Percentiles rank a stretch among this genome's conserved stretches.
Conservation (phyloP, 257 asterid genomes). For the Perilla frutescens region DNA sequence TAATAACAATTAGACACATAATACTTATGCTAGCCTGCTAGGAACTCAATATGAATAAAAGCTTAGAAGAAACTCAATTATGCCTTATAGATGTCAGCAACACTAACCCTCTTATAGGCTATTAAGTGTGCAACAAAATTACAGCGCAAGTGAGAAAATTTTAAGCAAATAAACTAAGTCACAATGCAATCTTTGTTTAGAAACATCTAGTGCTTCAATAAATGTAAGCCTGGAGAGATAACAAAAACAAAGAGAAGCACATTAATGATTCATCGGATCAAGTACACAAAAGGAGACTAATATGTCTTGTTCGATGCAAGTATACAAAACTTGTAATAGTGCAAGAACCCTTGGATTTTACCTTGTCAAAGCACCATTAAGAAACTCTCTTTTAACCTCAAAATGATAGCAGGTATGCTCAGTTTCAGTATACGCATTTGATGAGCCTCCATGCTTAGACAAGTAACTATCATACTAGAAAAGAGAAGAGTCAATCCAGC, state of each 20-base stretch:
- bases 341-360: conserved; percentile 37
- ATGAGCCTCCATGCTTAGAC: conserved; percentile 99
- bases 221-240: conserved; percentile 11
- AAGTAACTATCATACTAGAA: conserved; percentile 95
- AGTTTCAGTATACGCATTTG: conserved; percentile 99
- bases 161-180: conserved; percentile 8
- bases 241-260: conserved; percentile 18
- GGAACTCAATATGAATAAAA: conserved; percentile 1
- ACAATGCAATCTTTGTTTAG: neutral
- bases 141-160: neutral
- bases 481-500: conserved; percentile 51
- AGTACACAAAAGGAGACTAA: conserved; percentile 1
- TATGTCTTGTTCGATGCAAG: conserved; percentile 11
- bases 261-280: conserved; percentile 7
- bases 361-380: conserved; percentile 90
- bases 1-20: neutral
- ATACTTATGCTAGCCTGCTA: neutral
- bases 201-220: neutral
- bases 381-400: conserved; percentile 94
- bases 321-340: neutral
- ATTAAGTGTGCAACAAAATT: conserved; percentile 23
- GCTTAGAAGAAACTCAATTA: conserved; percentile 20
- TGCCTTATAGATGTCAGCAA: conserved; percentile 22
- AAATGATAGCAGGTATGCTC: conserved; percentile 98
- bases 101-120: neutral